Evolutionary conservation across 805 yeast species (phyloP), one percentile per base, ranked within the genome.

Genomic region (Ogataea nonfermentans): DNA sequence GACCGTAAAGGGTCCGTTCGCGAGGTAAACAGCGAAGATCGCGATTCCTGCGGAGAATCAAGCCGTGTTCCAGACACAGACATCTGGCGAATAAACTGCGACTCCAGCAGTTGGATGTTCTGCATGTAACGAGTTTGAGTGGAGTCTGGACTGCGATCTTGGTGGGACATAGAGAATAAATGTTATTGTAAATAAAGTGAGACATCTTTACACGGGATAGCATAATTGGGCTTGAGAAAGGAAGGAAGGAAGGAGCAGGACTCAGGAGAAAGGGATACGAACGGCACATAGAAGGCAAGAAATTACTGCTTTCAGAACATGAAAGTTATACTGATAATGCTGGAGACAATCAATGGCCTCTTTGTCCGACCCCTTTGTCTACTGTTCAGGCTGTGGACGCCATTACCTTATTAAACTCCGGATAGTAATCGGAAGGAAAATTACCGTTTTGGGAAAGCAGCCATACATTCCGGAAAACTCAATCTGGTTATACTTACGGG

Each of bases 111-210:
- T 10, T 40, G 32, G 14, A 49, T 49, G 29, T 31, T 41, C 29
- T 43, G 43, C 52, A 49, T 47, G 37, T 49, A 49, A 2, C 43
- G 40, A n/a, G 46, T 37, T 36, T 49, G 53, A 8, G 41, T 17
- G n/a, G 41, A 37, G 12, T 37, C 32, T 11, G 12, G 31, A 8
- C 36, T 19, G 22, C 8, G 22, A 19, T 19, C 22, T 19, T 19
- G 27, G 12, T 32, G 35, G 6, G 41, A 22, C 41, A 37, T 37
- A 11, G 11, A n/a, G n/a, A 28, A 10, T 5, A 24, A n/a, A 8
- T 23, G 16, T 10, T 12, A n/a, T 14, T 15, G 24, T 22, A 27
- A 35, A 23, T 15, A 8, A 6, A 14, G n/a, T 13, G 29, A 24
- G 13, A 29, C 40, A 35, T 35, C 39, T 30, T 24, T 29, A 30